Evolutionary conservation across 805 yeast genomes (phyloP).

Genomic region (Spathaspora gorwiae): DNA sequence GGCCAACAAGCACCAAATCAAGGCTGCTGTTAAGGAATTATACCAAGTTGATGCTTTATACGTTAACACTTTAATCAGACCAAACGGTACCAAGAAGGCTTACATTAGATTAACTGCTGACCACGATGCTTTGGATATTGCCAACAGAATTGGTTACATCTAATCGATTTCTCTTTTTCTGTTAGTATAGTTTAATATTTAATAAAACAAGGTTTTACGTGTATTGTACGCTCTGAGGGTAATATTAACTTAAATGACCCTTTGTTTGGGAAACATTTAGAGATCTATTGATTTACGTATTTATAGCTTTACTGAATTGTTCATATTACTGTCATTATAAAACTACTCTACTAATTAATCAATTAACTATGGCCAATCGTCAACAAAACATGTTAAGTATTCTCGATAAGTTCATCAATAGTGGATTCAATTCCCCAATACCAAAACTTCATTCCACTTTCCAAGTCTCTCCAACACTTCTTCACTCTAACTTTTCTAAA

Average conservation of each 20-base stretch:
- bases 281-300: too few species aligned
- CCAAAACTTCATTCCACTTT: background rate
- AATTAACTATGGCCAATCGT: too few species aligned
- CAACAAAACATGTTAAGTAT: too few species aligned
- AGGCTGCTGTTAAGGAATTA: constrained; percentile 95
- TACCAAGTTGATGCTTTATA: constrained; percentile 92
- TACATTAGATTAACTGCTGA: constrained; percentile 98
- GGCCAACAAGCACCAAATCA: constrained; percentile 98
- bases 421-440: constrained; percentile 1
- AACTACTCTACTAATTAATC: too few species aligned
- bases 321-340: too few species aligned
- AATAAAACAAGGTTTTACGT: background rate
- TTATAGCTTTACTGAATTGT: too few species aligned
- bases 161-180: constrained; percentile 32
- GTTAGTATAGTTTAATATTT: constrained; percentile 1
- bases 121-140: constrained; percentile 98
- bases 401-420: background rate
- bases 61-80: constrained; percentile 96
- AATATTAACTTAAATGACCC: too few species aligned
- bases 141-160: constrained; percentile 99
- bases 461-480: constrained; percentile 5
- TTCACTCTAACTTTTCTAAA: constrained; percentile 18
- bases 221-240: too few species aligned
- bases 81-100: constrained; percentile 99
- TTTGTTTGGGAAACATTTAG: too few species aligned